Conservation (phyloP, 352 stramenopile genomes). For the Globisporangium spiculum region DNA sequence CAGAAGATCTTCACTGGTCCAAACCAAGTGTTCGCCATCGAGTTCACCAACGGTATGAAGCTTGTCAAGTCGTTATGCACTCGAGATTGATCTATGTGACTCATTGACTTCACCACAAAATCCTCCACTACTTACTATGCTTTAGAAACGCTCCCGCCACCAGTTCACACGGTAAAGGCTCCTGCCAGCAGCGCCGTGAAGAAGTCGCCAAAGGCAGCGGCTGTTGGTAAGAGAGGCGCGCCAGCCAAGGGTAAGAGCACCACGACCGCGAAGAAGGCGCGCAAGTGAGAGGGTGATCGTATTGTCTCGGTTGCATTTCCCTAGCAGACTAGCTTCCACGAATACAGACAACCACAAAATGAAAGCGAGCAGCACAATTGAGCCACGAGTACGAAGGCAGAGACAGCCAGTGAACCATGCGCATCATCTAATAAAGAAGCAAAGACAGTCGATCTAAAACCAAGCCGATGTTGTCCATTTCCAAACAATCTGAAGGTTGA, state of each 20-base stretch:
- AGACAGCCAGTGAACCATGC: not conserved
- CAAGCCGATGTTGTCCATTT: not conserved
- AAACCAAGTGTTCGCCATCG: slow-evolving; percentile 78
- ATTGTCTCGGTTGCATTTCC: not conserved
- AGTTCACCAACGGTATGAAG: slow-evolving; percentile 66
- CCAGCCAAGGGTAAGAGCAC: slow-evolving; percentile 9
- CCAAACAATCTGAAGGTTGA: not conserved
- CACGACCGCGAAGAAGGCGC: slow-evolving; percentile 11
- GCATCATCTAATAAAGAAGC: not conserved
- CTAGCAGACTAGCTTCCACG: not conserved
- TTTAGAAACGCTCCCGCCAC: slow-evolving; percentile 49
- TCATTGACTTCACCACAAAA: not conserved
- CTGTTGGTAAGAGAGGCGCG: slow-evolving; percentile 1
- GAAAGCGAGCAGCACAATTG: not conserved
- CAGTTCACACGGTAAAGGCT: slow-evolving; percentile 19
- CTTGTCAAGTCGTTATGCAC: not conserved
- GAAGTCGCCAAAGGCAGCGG: slow-evolving; percentile 15
- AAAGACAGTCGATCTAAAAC: not conserved
- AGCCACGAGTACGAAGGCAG: not conserved
- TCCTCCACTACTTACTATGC: too few species aligned
- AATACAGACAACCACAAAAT: not conserved
- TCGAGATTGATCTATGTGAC: not conserved
- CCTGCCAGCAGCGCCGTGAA: slow-evolving; percentile 20
- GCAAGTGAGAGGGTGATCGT: slow-evolving; percentile 4
- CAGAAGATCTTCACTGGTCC: slow-evolving; percentile 57